Evolutionary conservation across 805 yeast genomes (phyloP).

Genomic region (Candida palmyrensis): DNA sequence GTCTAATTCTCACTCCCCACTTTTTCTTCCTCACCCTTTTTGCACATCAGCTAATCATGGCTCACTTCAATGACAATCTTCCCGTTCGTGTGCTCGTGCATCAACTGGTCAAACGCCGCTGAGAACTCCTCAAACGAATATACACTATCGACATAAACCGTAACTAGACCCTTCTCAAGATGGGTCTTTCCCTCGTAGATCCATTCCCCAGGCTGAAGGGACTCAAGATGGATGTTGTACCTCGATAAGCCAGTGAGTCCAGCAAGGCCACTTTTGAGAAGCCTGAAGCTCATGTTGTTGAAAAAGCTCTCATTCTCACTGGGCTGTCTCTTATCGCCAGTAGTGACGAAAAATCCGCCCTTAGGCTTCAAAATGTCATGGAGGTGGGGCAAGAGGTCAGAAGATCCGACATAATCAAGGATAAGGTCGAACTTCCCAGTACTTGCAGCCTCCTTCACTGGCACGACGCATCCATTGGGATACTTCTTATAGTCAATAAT

Average conservation of each 20-base stretch:
- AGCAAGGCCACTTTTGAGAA: conserved; percentile 12
- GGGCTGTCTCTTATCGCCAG: conserved; percentile 50
- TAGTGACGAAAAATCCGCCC: conserved; percentile 44
- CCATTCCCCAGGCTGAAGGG: conserved; percentile 11
- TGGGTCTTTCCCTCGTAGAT: conserved; percentile 28
- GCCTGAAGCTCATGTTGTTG: conserved; percentile 9
- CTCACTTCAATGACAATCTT: conserved; percentile 54
- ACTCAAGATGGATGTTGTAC: conserved; percentile 23
- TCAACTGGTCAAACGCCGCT: conserved; percentile 46
- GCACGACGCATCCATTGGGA: conserved; percentile 10
- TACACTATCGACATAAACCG: conserved; percentile 50
- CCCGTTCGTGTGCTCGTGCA: conserved; percentile 52
- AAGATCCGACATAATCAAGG: conserved; percentile 61
- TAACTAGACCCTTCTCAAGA: conserved; percentile 39
- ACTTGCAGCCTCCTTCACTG: not conserved
- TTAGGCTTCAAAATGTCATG: conserved; percentile 41
- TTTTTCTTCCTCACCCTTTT: no score
- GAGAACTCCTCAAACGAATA: conserved; percentile 43
- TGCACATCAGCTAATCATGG: no score
- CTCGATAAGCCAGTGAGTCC: conserved; percentile 7
- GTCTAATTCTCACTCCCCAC: no score
- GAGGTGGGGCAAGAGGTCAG: conserved; percentile 40
- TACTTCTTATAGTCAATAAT: conserved; percentile 52
- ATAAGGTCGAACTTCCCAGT: conserved; percentile 49
- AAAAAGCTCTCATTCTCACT: conserved; percentile 13